A percentile compares a stretch with the other conserved stretches of the same genome.
phyloP scores from a whole-genome alignment of 345 rosid genomes.

The Adansonia digitata region DNA sequence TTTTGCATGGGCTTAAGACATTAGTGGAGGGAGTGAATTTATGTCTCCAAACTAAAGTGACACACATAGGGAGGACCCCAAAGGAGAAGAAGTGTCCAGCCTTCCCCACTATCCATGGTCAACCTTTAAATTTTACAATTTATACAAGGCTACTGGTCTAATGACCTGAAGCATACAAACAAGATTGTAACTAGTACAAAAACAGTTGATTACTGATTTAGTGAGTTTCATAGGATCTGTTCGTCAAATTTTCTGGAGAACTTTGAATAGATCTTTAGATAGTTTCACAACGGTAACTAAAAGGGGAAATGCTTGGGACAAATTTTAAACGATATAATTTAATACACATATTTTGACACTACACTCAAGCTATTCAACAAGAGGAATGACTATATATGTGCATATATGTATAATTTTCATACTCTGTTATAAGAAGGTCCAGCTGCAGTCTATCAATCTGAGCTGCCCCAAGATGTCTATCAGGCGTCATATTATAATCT shows the following conservation, averaged over 20 bases:
- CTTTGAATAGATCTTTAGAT: neutral
- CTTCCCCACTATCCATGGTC: neutral
- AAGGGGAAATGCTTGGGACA: neutral
- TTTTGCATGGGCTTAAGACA: neutral
- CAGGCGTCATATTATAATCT: conserved; percentile 97
- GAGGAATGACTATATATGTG: neutral
- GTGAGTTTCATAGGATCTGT: neutral
- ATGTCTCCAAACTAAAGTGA: neutral
- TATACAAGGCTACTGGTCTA: neutral
- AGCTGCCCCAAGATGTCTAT: conserved; percentile 98
- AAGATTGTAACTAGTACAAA: neutral
- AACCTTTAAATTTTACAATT: neutral
- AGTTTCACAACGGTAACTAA: neutral
- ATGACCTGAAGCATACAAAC: neutral
- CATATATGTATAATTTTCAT: conserved; percentile 18
- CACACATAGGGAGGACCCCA: neutral
- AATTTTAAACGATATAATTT: neutral
- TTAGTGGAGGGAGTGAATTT: neutral
- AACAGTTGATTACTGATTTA: neutral
- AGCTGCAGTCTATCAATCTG: conserved; percentile 73
- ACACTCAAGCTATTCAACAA: neutral
- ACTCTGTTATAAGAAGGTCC: conserved; percentile 96
- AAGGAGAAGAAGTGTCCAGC: neutral
- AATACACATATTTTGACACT: neutral
- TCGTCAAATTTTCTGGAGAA: neutral